Base-by-base conservation (phyloP, 305 asterid species). In the Plantago rigida region DNA sequence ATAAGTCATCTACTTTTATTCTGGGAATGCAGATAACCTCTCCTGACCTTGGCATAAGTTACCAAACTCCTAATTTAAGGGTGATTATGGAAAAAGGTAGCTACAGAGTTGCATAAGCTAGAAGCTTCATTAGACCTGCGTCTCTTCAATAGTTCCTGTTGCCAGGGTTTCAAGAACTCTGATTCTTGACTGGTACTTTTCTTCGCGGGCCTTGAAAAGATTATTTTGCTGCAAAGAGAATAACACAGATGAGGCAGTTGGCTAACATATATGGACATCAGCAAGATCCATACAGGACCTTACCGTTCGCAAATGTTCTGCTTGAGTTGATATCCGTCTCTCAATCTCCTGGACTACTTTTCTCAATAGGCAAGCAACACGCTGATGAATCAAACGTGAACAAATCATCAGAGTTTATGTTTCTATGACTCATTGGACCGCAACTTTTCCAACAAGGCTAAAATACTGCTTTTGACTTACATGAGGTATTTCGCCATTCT, bases 291-390 rank as follows among this genome's bases (percentile, higher is more conserved):
- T 24, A 42, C 45, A 42, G 52, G 51, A 64, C 28, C 56, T 64
- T 82, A 92, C 99, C 72, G 84, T 82, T 72, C 87, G 79, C 74
- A 93, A 66, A 64, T 87, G 97, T 62, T 89, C 96, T 55, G 89
- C 91, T 76, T 89, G 99, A 65, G 97, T 93, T 63, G 88, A 79
- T 78, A 93, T 82, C 24, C 97, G 78, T 49, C 94, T 73, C 72
- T 93, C 97, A 57, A 93, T 89, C 84, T 93, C 99, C 83, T 93
- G 99, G 72, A 89, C 84, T 2, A 85, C 94, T 72, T 89, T 93
- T 72, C 96, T 82, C 82, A 93, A 57, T 34, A 93, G 70, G 83
- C 95, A 78, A 39, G 92, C 92, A 48, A 93, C 96, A 13, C 96
- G 86, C 99, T 93, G 82, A 46, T 56, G 64, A 56, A 56, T 31